Evolutionary conservation across 2,329 filamentous ascomycete genomes (phyloP), one percentile per base, ranked within the genome.

Genomic region (Xylaria hypoxylon): DNA sequence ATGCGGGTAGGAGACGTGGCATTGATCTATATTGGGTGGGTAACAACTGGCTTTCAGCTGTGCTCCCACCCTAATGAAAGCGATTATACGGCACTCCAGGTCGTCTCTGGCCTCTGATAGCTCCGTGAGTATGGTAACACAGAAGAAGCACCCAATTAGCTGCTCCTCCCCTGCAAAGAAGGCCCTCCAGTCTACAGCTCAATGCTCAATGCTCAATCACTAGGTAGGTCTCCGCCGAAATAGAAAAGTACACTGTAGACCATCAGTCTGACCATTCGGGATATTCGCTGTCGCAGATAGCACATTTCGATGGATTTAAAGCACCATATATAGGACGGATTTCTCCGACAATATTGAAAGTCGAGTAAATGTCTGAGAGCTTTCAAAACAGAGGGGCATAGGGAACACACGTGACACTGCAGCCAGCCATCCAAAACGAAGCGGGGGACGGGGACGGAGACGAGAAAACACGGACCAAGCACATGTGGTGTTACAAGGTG

Each of bases 401-500:
- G 28, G 47, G 33, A 33, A 50, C 44, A 68, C 44, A 63, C 5
- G 28, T 58, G 57, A 64, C 48, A 59, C 48, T 52, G 57, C 57
- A 58, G 48, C 40, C 6, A 60, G 24, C 31, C 6, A 60, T 28
- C 31, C 42, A 59, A 11, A 67, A 57, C n/a, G 38, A 57, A 56
- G 60, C 47, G 47, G 42, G 53, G 52, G 56, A 33, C 28, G 28
- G 40, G 50, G 40, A 13, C 13, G 19, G 17, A n/a, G 51, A 52
- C 56, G 40, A 42, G 47, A 26, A 22, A 51, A 50, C 53, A 59
- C 24, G 33, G 55, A 40, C 48, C 61, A 62, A 38, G 53, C 26
- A 63, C 45, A 62, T 58, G 42, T 50, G 44, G 62, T 57, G 31
- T 47, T 65, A 68, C 59, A 62, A 47, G 62, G 55, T 22, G 44